Conservation (phyloP, 306 rosid species). For the Argentina anserina region DNA sequence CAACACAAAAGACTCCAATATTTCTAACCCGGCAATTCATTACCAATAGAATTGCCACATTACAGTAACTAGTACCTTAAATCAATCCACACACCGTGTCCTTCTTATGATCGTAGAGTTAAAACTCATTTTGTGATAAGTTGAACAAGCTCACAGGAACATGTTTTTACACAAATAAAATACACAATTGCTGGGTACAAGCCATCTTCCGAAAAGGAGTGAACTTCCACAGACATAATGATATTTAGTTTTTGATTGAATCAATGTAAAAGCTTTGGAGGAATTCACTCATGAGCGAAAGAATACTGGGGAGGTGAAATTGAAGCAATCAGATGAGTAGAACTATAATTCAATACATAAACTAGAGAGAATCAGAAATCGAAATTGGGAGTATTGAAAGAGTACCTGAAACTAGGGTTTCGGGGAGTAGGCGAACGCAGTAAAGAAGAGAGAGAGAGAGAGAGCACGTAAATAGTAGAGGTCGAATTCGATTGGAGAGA, state of each 20-base stretch:
- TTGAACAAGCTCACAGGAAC: not conserved
- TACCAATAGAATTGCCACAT: too few relatives aligned
- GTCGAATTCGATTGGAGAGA: not conserved
- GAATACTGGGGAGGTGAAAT: not conserved
- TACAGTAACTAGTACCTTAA: too few relatives aligned
- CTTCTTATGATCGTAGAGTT: too few relatives aligned
- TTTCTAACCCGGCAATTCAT: too few relatives aligned
- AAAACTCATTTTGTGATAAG: not conserved
- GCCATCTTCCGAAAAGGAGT: too few relatives aligned
- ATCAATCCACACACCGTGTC: not conserved
- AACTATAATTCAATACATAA: not conserved
- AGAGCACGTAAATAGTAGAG: not conserved
- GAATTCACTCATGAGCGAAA: not conserved
- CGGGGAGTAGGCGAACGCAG: not conserved
- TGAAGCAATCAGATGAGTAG: not conserved
- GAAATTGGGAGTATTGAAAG: not conserved
- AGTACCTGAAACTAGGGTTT: conserved; percentile 33
- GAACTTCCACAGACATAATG: too few relatives aligned
- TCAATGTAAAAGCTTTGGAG: too few relatives aligned
- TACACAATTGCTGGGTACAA: too few relatives aligned
- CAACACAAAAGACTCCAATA: not conserved
- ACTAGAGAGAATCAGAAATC: not conserved
- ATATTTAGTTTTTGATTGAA: too few relatives aligned
- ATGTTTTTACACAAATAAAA: too few relatives aligned
- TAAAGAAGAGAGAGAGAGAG: not conserved